These are phyloP conservation scores for Umbelopsis ramanniana DNA, from an alignment of 192 early-diverging fungal genomes.

Conservation along the genomic window DNA sequence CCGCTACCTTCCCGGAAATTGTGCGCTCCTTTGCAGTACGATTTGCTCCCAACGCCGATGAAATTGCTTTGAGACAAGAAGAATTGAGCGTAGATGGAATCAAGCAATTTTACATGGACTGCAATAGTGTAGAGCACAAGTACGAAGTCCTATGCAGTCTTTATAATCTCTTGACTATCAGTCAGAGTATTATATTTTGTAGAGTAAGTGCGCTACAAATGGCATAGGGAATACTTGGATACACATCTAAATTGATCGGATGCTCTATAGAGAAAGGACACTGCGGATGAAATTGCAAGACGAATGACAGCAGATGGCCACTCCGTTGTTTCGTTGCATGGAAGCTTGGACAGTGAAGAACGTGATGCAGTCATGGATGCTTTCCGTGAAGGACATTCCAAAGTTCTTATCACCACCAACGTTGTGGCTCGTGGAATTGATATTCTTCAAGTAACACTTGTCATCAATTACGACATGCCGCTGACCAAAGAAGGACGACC, in stretches of 20 bases:
- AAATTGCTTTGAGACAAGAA: conserved; percentile 82
- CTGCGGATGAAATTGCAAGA: conserved; percentile 73
- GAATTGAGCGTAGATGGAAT: conserved; percentile 94
- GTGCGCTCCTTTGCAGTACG: conserved; percentile 77
- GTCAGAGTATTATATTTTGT: conserved; percentile 97
- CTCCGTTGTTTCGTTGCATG: conserved; percentile 79
- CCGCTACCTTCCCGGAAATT: conserved; percentile 87
- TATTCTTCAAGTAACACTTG: conserved; percentile 89
- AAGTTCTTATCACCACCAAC: conserved; percentile 94
- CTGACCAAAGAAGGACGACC: conserved; percentile 60
- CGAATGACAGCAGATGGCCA: conserved; percentile 81
- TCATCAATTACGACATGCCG: conserved; percentile 95
- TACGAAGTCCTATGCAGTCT: conserved; percentile 71
- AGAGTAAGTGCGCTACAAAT: conserved; percentile 52
- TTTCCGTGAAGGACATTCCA: conserved; percentile 83
- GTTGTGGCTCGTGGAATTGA: conserved; percentile 96
- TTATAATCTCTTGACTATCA: conserved; percentile 85
- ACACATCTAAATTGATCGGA: no score
- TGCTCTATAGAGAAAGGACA: conserved; percentile 63
- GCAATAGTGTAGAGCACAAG: conserved; percentile 79
- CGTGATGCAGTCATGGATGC: conserved; percentile 90
- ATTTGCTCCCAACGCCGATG: conserved; percentile 87
- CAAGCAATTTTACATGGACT: conserved; percentile 98
- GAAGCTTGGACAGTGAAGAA: conserved; percentile 65
- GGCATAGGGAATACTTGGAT: not conserved